phyloP scores from a whole-genome alignment of 345 rosid species.

The Litchi chinensis region DNA sequence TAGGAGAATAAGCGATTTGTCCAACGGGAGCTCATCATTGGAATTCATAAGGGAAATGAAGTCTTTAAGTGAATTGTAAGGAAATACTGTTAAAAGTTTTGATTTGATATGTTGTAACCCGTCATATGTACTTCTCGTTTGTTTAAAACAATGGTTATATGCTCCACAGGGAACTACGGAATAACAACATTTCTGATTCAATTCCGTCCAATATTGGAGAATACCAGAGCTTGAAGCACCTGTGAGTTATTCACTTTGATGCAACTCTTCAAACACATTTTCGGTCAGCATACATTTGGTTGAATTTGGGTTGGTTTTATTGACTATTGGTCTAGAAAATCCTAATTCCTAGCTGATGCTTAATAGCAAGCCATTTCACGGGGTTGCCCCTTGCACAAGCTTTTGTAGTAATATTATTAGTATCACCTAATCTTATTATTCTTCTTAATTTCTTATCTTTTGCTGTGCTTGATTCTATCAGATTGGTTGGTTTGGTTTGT shows the following conservation, averaged over 20 bases:
- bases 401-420: too few relatives aligned
- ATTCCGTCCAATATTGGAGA: constrained; percentile 63
- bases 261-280: neutral
- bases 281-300: neutral
- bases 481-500: too few relatives aligned
- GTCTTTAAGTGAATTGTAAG: constrained; percentile 53
- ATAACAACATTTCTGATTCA: constrained; percentile 51
- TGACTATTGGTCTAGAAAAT: neutral
- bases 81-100: constrained; percentile 3
- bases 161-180: constrained; percentile 53
- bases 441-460: too few relatives aligned
- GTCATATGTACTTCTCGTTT: neutral
- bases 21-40: constrained; percentile 55
- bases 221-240: constrained; percentile 42
- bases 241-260: constrained; percentile 47
- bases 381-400: too few relatives aligned
- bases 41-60: constrained; percentile 54
- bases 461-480: too few relatives aligned
- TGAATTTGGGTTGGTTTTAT: neutral
- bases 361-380: too few relatives aligned
- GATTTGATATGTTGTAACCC: neutral
- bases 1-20: constrained; percentile 71
- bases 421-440: too few relatives aligned
- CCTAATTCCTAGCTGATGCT: neutral
- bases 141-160: neutral